Percentiles rank a stretch among this genome's conserved stretches.
Evolutionary conservation across 495 filamentous ascomycete species (phyloP).

Genomic region (Penicillium atrosanguineum): DNA sequence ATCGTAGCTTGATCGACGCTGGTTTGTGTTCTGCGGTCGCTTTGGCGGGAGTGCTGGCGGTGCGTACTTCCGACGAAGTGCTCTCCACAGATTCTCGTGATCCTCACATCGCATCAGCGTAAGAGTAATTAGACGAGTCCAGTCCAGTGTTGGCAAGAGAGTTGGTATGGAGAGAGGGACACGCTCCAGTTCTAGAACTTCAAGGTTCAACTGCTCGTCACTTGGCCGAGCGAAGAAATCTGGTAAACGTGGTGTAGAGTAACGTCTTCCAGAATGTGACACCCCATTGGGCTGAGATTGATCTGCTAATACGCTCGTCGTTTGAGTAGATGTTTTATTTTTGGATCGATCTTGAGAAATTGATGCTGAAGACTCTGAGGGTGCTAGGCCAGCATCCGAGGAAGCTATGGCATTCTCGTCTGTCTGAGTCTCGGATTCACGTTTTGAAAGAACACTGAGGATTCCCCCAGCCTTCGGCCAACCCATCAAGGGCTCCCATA

Average conservation of each 20-base stretch:
- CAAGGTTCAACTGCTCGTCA: constrained; percentile 54
- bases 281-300: background rate
- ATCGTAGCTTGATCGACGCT: constrained; percentile 13
- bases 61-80: constrained; percentile 67
- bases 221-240: constrained; percentile 5
- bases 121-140: constrained; percentile 70
- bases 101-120: constrained; percentile 79
- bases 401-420: background rate
- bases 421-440: background rate
- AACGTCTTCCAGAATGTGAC: background rate
- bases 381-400: background rate
- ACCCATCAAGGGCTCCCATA: constrained; percentile 27
- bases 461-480: constrained; percentile 63
- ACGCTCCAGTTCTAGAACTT: constrained; percentile 81
- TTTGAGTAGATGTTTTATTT: background rate
- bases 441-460: constrained; percentile 67
- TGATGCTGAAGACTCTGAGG: background rate
- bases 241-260: background rate
- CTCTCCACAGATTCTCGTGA: constrained; percentile 79
- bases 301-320: background rate
- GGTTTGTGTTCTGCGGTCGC: constrained; percentile 15
- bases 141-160: constrained; percentile 72
- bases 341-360: background rate
- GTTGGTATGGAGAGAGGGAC: constrained; percentile 69
- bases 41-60: constrained; percentile 41